A percentile compares a stretch with the other conserved stretches of the same genome.
phyloP scores from a whole-genome alignment of 129 eudicot species.

The Chrysanthemum seticuspe region DNA sequence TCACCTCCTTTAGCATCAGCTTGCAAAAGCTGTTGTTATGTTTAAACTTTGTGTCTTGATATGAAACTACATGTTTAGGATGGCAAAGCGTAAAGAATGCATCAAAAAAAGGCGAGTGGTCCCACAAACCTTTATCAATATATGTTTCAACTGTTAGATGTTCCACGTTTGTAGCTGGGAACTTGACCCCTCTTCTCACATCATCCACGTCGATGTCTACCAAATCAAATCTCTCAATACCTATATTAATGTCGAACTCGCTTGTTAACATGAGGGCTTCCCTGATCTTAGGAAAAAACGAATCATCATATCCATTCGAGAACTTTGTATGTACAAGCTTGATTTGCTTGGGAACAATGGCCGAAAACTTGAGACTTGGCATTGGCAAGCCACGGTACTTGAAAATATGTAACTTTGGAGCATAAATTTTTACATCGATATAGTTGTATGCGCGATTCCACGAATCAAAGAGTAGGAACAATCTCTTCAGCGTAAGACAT shows the following conservation, averaged over 20 bases:
- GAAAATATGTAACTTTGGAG: too few relatives aligned
- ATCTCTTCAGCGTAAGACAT: too few relatives aligned
- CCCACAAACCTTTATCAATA: background rate
- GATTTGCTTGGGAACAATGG: too few relatives aligned
- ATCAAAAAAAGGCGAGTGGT: background rate
- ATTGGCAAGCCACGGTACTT: too few relatives aligned
- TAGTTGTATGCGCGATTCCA: too few relatives aligned
- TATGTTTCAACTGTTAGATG: background rate
- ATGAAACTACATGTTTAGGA: background rate
- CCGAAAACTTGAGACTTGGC: too few relatives aligned
- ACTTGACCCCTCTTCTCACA: background rate
- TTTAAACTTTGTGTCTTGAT: background rate
- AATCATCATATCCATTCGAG: background rate
- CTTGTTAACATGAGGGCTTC: too few relatives aligned
- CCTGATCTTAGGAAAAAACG: too few relatives aligned
- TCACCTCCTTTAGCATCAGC: slow-evolving; percentile 3
- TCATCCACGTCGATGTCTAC: background rate
- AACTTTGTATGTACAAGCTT: too few relatives aligned
- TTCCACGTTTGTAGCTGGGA: background rate
- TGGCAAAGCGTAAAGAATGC: slow-evolving; percentile 15
- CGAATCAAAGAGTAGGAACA: too few relatives aligned
- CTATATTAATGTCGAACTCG: background rate
- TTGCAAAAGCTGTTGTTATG: background rate
- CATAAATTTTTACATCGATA: too few relatives aligned
- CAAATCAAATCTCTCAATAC: background rate